These are phyloP conservation scores for Wallacemonas rigidus DNA, from an alignment of 208 protist species.

Conservation along the genomic window DNA sequence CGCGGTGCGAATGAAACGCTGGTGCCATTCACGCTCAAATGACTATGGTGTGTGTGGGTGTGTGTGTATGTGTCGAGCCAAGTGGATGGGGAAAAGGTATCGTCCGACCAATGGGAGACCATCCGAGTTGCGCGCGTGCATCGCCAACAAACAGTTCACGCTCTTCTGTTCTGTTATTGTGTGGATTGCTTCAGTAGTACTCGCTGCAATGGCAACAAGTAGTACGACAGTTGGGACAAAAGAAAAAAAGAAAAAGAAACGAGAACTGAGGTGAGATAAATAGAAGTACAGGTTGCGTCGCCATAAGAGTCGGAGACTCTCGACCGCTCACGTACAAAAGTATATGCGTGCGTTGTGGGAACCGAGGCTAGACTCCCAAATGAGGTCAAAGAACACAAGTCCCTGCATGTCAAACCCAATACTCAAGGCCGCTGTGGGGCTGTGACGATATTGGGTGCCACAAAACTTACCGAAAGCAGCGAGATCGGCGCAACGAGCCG, in stretches of 20 bases:
- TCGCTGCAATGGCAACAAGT: conserved; percentile 11
- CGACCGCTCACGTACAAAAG: conserved; percentile 7
- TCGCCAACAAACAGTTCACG: too few species aligned
- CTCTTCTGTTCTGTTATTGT: background rate
- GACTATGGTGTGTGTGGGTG: too few species aligned
- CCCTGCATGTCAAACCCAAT: conserved; percentile 16
- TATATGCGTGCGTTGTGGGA: conserved; percentile 11
- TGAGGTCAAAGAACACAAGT: conserved; percentile 23
- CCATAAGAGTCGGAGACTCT: too few species aligned
- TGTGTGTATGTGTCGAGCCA: too few species aligned
- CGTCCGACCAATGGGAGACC: too few species aligned
- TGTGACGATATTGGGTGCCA: background rate
- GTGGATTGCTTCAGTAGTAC: background rate
- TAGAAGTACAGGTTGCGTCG: too few species aligned
- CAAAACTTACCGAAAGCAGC: conserved; percentile 48
- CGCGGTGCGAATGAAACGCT: too few species aligned
- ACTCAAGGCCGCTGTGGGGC: background rate
- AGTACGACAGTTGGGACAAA: background rate
- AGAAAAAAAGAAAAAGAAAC: background rate
- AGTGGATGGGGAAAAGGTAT: too few species aligned
- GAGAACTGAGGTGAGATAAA: too few species aligned
- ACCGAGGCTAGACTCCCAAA: conserved; percentile 7
- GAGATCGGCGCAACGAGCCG: conserved; percentile 49
- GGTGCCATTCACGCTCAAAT: too few species aligned
- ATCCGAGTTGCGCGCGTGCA: too few species aligned